These are phyloP conservation scores for Aspergillus quadrilineatus DNA, from an alignment of 2,329 filamentous ascomycete genomes.

Conservation along the genomic window DNA sequence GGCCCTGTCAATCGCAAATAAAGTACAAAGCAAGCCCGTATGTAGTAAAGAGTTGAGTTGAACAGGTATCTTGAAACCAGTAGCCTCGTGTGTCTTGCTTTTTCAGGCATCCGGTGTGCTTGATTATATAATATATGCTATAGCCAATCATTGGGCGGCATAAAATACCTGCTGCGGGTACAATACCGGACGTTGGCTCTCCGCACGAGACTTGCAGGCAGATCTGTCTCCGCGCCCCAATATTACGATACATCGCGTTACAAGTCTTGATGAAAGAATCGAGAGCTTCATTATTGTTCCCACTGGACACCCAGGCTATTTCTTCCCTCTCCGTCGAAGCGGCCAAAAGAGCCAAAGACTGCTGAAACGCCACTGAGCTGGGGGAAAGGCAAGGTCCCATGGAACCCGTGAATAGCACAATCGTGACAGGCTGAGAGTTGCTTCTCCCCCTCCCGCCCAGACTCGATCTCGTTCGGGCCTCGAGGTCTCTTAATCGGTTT, in stretches of 20 bases:
- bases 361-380: constrained; percentile 1
- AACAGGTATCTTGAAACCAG: neutral
- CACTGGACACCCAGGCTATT: neutral
- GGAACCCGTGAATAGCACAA: neutral
- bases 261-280: neutral
- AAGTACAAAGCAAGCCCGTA: too few species aligned
- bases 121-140: neutral
- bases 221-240: constrained; percentile 1
- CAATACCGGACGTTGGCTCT: neutral
- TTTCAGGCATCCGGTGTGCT: neutral
- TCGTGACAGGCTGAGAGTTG: neutral
- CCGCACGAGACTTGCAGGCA: neutral
- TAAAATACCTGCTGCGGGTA: constrained; percentile 1
- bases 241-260: neutral
- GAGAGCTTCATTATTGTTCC: neutral
- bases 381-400: neutral
- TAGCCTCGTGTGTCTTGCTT: neutral
- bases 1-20: too few species aligned
- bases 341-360: neutral
- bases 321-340: neutral
- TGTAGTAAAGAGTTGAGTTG: neutral
- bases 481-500: constrained; percentile 1
- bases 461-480: neutral
- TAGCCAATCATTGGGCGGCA: neutral
- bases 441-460: neutral